Evolutionary conservation across 2,329 filamentous ascomycete genomes (phyloP), one percentile per base, ranked within the genome.

Genomic region (Nemania bipapillata): DNA sequence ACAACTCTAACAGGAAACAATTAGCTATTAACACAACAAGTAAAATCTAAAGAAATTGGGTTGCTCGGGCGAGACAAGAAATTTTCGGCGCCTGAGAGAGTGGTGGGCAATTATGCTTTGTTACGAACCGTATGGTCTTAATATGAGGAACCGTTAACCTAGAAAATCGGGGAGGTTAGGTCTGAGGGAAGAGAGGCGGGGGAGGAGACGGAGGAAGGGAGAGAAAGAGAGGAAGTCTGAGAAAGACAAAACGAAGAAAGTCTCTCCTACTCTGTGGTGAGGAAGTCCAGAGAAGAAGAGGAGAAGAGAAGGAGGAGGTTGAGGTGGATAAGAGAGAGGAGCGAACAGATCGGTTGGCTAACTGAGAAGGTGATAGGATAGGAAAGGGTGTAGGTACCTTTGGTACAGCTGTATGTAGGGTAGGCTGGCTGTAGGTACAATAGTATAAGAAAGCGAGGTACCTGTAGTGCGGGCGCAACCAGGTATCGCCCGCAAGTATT

Each of bases 101-200:
- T n/a, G 4, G 15, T 15, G 2, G 17, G 40, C 15, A n/a, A 7
- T 24, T 49, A 9, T 11, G 15, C 45, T 6, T 69, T 49, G 73
- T 66, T 66, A 73, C 62, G 66, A 73, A 63, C 75, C 78, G 78
- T 76, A 71, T 72, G 64, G 72, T 79, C 77, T 75, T 64, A 73
- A 73, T 75, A 77, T 77, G 72, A 70, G 65, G 71, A 70, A 72
- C 69, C 72, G 75, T 74, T 68, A 63, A 42, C 72, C 68, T 64
- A 68, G 70, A 73, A 72, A 78, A 80, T 78, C 76, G 75, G 74
- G 73, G 77, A 79, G 78, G 79, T 78, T 78, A 75, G 77, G 72
- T 70, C 69, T 74, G 70, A 76, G 75, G 76, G 78, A 77, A 77
- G 75, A 78, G 73, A 75, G 76, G 74, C 74, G 76, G 76, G 74